These are phyloP conservation scores for Fusarium torulosum DNA, from an alignment of 2,329 filamentous ascomycete genomes.

Conservation along the genomic window DNA sequence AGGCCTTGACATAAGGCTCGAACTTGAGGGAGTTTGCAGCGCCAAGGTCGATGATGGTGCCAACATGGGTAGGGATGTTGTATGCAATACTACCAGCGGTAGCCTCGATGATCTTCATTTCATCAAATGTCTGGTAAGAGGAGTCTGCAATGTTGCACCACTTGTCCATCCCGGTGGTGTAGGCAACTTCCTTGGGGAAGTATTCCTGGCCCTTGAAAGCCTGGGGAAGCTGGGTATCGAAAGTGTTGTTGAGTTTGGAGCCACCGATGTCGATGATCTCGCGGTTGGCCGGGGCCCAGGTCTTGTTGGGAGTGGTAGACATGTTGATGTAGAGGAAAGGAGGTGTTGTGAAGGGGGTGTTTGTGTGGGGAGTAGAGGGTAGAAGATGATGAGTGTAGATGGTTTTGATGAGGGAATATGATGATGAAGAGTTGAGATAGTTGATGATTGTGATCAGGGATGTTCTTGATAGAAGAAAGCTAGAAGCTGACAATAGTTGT, in stretches of 20 bases:
- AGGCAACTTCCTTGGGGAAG: slow-evolving; percentile 46
- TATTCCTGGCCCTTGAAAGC: slow-evolving; percentile 29
- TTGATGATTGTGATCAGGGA: too few relatives aligned
- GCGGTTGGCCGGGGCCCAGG: background rate
- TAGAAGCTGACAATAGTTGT: background rate
- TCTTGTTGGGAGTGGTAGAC: background rate
- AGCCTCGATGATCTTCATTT: slow-evolving; percentile 33
- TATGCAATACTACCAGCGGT: slow-evolving; percentile 31
- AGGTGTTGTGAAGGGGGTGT: background rate
- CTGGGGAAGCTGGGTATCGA: slow-evolving; percentile 15
- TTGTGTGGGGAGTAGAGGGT: background rate
- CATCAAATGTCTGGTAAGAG: slow-evolving; percentile 39
- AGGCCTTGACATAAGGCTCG: slow-evolving; percentile 37
- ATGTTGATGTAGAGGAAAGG: background rate
- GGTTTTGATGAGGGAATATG: background rate
- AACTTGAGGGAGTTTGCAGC: slow-evolving; percentile 42
- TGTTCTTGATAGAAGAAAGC: background rate
- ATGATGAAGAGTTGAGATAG: too few relatives aligned
- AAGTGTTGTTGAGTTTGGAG: slow-evolving; percentile 8
- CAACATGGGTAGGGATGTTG: slow-evolving; percentile 10
- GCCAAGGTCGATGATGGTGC: slow-evolving; percentile 38
- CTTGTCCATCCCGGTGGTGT: slow-evolving; percentile 37
- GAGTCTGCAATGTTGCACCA: slow-evolving; percentile 35
- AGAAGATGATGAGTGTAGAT: background rate
- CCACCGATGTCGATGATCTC: slow-evolving; percentile 42